Base-by-base conservation (phyloP, 1,284 basidiomycete genomes). In the Ganoderma sinense region DNA sequence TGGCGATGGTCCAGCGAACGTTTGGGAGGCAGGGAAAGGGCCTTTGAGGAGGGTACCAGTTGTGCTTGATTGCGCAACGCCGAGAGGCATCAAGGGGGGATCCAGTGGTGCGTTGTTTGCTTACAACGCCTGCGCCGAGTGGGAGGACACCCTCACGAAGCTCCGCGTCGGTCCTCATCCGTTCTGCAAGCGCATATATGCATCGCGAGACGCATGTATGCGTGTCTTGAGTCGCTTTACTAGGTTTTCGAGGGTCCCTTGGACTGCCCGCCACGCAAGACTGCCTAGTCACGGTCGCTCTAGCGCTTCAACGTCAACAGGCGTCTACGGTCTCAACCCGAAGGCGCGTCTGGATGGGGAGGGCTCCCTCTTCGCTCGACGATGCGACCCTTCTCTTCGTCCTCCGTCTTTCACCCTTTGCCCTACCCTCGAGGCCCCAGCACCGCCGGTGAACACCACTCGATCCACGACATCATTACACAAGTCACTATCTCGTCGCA, bases 111-210 rank as follows among this genome's bases (percentile, higher is more conserved):
- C 67, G 71, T 69, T 14, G 23, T 67, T 60, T 62, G 23, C 6
- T 48, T 36, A 58, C 18, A 20, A 29, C n/a, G 39, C 33, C 48
- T 23, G 64, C 63, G 67, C 60, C 63, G 67, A 66, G 71, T 75
- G 73, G 45, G 73, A 73, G 73, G 73, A 73, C 33, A 39, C 51
- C 73, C 73, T 74, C 70, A 56, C 55, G 70, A 67, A 74, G 62
- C 70, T 61, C 67, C 58, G 65, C 67, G 67, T 33, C 33, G 60
- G 64, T 64, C 39, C 51, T 45, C 31, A 29, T 20, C 36, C 26
- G 10, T n/a, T 39, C 5, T 26, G 13, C 10, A 8, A 13, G 23
- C 23, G 23, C 36, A 40, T 41, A 61, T 41, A 26, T 29, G 36
- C 39, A 23, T 61, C 39, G 16, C 13, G 39, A 61, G 59, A 23